Conservation (phyloP, 805 yeast species). For the Tetrapisispora pingtungensis region DNA sequence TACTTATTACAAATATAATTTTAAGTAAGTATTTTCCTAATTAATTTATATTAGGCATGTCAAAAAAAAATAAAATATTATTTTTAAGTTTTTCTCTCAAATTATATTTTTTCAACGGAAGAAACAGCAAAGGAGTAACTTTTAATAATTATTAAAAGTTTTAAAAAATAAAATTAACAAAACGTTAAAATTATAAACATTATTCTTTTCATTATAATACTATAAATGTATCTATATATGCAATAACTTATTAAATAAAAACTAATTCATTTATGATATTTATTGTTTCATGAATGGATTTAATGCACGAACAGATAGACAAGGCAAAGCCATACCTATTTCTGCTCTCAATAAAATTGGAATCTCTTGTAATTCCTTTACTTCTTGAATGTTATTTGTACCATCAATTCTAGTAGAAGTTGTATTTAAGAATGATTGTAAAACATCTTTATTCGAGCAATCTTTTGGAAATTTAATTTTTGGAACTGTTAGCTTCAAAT, state of each 20-base stretch:
- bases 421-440: constrained; percentile 37
- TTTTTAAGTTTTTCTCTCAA: too few relatives aligned
- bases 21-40: too few relatives aligned
- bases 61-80: too few relatives aligned
- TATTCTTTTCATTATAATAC: background rate
- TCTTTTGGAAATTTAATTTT: constrained; percentile 25
- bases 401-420: constrained; percentile 54
- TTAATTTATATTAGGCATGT: too few relatives aligned
- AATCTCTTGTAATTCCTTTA: constrained; percentile 62
- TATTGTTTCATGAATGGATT: constrained; percentile 55
- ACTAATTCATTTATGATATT: background rate
- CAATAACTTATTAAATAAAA: background rate
- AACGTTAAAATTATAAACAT: background rate
- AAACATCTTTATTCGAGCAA: background rate
- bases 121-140: too few relatives aligned
- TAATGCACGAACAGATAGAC: constrained; percentile 81
- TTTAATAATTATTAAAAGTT: too few relatives aligned
- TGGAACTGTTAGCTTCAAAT: constrained; percentile 44
- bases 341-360: constrained; percentile 86
- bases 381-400: constrained; percentile 63
- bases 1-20: too few relatives aligned
- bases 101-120: too few relatives aligned
- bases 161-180: too few relatives aligned
- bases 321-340: constrained; percentile 91
- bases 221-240: background rate